Base-by-base conservation (phyloP, 108 stramenopile species). In the Nitzschia putrida region DNA sequence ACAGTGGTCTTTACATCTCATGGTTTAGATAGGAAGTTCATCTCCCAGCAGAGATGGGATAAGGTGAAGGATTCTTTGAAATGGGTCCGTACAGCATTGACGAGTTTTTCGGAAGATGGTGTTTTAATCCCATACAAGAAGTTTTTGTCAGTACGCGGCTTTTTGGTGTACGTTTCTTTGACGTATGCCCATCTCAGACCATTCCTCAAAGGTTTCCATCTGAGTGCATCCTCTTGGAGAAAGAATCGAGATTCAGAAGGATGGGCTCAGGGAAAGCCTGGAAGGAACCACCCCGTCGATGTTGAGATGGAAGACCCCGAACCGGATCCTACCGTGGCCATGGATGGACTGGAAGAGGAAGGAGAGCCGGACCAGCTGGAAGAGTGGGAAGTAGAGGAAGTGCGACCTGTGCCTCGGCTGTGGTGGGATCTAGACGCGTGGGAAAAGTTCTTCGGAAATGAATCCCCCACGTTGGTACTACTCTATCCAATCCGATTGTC, bases 151-250 rank as follows among this genome's bases (percentile, higher is more conserved):
- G 13, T 11, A 44, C 13, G 63, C 1, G 79, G 79, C 0, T 80
- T 80, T 38, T 8, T 80, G 53, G 64, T 70, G 3, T 52, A 81
- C 56, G 61, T 77, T 13, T 64, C 68, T 8, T 14, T 51, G n/a
- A 69, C 76, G 2, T 81, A 70, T 39, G 51, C 43, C 2, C n/a
- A 2, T 0, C 41, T 77, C 42, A 24, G 51, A 0, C 76, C 76
- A 4, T 77, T 74, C 39, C 18, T 77, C 13, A 77, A 73, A 37
- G 80, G 80, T 0, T 55, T 77, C 16, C 72, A 81, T 49, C 22
- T 77, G 12, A 69, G 76, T 20, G 7, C 61, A 53, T 8, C 49
- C 38, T 18, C 56, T 71, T 11, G 73, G 63, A 16, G 64, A 65
- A 78, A 0, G 73, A 76, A 2, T 74, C 44, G 44, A 44, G 44